These are phyloP conservation scores for Aspergillus glaucus DNA, from an alignment of 2,329 filamentous ascomycete species.

Conservation along the genomic window DNA sequence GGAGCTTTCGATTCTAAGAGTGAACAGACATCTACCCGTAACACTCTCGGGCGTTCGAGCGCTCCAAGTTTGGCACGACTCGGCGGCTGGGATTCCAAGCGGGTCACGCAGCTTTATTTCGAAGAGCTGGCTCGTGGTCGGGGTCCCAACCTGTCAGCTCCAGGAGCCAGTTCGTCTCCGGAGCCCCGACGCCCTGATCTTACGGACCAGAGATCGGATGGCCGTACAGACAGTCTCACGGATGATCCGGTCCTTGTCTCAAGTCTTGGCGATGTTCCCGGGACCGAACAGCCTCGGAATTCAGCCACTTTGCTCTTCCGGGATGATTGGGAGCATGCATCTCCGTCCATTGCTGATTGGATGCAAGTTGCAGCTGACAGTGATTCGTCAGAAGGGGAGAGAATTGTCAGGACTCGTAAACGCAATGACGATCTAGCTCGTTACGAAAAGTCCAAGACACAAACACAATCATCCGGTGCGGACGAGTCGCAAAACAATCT, in stretches of 20 bases:
- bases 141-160: constrained; percentile 17
- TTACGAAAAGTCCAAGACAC: constrained; percentile 10
- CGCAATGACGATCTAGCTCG: constrained; percentile 19
- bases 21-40: constrained; percentile 31
- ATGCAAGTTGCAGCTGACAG: constrained; percentile 41
- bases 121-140: constrained; percentile 40
- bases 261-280: constrained; percentile 22
- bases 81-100: constrained; percentile 49
- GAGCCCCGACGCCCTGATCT: constrained; percentile 13
- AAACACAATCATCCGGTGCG: constrained; percentile 11
- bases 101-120: constrained; percentile 51
- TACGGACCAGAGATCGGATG: constrained; percentile 10
- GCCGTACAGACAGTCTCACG: constrained; percentile 21
- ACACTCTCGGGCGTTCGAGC: constrained; percentile 39
- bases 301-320: constrained; percentile 39
- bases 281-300: constrained; percentile 21
- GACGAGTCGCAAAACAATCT: constrained; percentile 31
- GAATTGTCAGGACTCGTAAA: constrained; percentile 4
- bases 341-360: constrained; percentile 45
- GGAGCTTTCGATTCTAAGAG: constrained; percentile 28
- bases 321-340: constrained; percentile 45
- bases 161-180: constrained; percentile 16
- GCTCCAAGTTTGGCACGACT: constrained; percentile 50
- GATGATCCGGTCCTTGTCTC: constrained; percentile 34
- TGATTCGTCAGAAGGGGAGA: constrained; percentile 28